phyloP scores from a whole-genome alignment of 2,329 filamentous ascomycete species.

The Paraphaeosphaeria sporulosa region DNA sequence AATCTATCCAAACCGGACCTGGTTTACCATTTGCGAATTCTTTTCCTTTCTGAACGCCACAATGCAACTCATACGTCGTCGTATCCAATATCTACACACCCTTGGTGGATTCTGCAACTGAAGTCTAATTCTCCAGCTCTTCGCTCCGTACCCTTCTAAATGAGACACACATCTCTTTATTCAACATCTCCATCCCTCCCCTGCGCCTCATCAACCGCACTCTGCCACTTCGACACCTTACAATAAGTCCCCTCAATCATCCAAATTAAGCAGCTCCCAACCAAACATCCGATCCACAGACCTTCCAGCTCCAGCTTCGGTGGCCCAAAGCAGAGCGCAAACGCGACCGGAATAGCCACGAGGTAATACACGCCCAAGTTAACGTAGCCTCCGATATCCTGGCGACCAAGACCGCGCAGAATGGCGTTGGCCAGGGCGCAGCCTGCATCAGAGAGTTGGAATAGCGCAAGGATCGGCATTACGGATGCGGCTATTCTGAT shows the following conservation, averaged over 20 bases:
- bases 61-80: neutral
- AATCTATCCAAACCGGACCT: neutral
- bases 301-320: slow-evolving; percentile 45
- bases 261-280: slow-evolving; percentile 44
- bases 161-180: neutral
- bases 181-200: slow-evolving; percentile 24
- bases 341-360: slow-evolving; percentile 47
- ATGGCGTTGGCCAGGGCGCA: slow-evolving; percentile 48
- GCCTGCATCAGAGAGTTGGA: slow-evolving; percentile 49
- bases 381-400: slow-evolving; percentile 49
- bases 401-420: slow-evolving; percentile 47
- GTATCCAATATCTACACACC: neutral
- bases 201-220: slow-evolving; percentile 41
- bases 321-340: slow-evolving; percentile 46
- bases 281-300: slow-evolving; percentile 48
- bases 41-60: neutral
- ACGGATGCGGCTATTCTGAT: slow-evolving; percentile 41
- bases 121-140: neutral
- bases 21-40: neutral
- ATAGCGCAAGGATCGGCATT: slow-evolving; percentile 46
- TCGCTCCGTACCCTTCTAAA: neutral
- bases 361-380: slow-evolving; percentile 50
- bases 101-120: neutral
- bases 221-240: slow-evolving; percentile 40
- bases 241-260: slow-evolving; percentile 43